Base-by-base conservation (phyloP, 768 basidiomycete species). In the Mycena vitilis region DNA sequence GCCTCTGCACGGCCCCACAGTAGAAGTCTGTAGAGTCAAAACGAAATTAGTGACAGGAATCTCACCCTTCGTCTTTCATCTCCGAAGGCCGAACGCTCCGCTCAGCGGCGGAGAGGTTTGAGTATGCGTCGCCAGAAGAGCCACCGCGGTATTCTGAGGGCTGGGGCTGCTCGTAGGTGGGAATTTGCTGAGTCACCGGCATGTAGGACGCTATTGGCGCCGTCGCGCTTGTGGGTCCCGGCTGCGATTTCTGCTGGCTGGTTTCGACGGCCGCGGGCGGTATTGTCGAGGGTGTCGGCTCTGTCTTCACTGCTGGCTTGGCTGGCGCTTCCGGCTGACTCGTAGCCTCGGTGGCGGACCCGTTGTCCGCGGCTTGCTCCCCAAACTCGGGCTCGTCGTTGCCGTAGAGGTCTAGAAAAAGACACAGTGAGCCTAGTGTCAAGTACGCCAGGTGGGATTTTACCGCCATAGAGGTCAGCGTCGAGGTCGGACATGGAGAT, bases 31-130 rank as follows among this genome's bases (percentile, higher is more conserved):
- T 37, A 47, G 23, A 22, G 55, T 56, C n/a, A 23, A 56, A 56
- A 69, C 37, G 18, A 18, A 66, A 75, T 64, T 44, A 57, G 68
- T 48, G 53, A 52, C 37, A 65, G 74, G 69, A 63, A 74, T 68
- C 87, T 95, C 88, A 98, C 96, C 96, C 96, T 93, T 97, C 96
- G 74, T 98, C 96, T 79, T 95, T 95, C 94, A 95, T 95, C 79
- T 98, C 95, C 13, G 91, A 91, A 20, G 93, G 93, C 40, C 94
- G 86, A 18, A 95, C 82, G 40, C 87, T 89, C 52, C 93, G 87
- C 76, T 92, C 89, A 25, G 84, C 83, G 59, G 81, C 79, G 20
- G 66, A 67, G 2, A 67, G 48, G 76, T 73, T 85, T 73, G 82
- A 83, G 65, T 83, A 87, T 30, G 30, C 30, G 30, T 82, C 81